Conservation (phyloP, 345 rosid genomes). For the Eutrema yunnanense region DNA sequence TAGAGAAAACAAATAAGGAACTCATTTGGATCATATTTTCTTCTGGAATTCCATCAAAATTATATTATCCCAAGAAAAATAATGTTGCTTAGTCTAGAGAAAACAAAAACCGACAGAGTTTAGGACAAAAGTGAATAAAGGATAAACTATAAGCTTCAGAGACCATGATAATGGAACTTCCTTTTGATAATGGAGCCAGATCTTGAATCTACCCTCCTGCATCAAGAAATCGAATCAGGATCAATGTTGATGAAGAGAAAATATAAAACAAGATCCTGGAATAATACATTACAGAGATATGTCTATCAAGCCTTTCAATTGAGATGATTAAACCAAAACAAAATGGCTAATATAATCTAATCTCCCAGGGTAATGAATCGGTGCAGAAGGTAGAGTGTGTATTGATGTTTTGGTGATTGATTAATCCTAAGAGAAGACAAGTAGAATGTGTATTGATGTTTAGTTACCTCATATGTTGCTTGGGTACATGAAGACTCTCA, state of each 20-base stretch:
- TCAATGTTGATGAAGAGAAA: not conserved
- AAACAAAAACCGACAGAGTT: not conserved
- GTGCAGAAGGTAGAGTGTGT: not conserved
- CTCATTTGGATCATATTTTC: not conserved
- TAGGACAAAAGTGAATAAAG: constrained; percentile 13
- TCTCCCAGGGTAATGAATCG: not conserved
- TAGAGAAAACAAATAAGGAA: not conserved
- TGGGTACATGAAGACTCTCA: constrained; percentile 96
- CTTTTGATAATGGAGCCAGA: not conserved
- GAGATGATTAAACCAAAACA: not conserved
- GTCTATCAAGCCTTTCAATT: not conserved
- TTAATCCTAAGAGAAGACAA: not conserved
- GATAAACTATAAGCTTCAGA: constrained; percentile 6
- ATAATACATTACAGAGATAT: not conserved
- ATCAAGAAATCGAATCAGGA: not conserved
- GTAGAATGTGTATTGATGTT: not conserved
- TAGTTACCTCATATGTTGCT: constrained; percentile 74
- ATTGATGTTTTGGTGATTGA: not conserved
- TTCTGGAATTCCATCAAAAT: not conserved
- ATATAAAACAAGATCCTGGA: not conserved
- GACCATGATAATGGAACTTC: not conserved
- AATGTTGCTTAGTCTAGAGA: constrained; percentile 1
- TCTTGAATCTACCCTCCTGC: constrained; percentile 5
- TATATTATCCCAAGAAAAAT: not conserved
- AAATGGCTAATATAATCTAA: not conserved